These are phyloP conservation scores for Colletotrichum acutatum DNA, from an alignment of 2,329 filamentous ascomycete species.

Conservation along the genomic window DNA sequence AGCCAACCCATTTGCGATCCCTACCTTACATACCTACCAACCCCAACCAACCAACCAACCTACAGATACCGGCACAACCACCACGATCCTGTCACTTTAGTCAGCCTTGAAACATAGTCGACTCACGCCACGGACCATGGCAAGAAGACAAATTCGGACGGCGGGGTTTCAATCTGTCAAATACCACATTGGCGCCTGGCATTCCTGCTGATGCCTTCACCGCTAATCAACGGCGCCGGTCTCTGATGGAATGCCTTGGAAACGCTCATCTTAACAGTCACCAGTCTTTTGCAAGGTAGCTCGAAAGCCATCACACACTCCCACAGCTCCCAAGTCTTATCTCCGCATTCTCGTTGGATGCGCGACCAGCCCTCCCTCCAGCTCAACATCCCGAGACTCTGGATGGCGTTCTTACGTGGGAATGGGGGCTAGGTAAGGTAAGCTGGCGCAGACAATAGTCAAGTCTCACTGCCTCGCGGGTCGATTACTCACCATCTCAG, in stretches of 20 bases:
- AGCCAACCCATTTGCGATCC: not conserved
- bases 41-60: no score
- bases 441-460: slow-evolving; percentile 1
- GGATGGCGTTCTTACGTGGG: slow-evolving; percentile 14
- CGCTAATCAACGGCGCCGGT: not conserved
- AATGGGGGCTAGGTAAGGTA: slow-evolving; percentile 5
- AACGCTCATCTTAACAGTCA: no score
- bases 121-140: not conserved
- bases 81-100: not conserved
- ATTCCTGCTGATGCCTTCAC: not conserved
- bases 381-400: not conserved
- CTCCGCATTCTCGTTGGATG: not conserved
- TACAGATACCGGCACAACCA: not conserved
- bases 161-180: not conserved
- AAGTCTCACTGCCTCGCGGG: not conserved
- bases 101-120: not conserved
- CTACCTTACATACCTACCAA: not conserved
- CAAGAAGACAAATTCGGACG: no score
- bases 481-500: slow-evolving; percentile 7
- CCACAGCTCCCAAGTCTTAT: no score
- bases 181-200: not conserved
- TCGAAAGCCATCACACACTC: no score
- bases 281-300: no score
- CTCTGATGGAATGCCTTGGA: no score
- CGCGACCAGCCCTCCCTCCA: slow-evolving; percentile 2